phyloP scores from a whole-genome alignment of 2,329 filamentous ascomycete genomes.

The Dactylellina haptotyla region DNA sequence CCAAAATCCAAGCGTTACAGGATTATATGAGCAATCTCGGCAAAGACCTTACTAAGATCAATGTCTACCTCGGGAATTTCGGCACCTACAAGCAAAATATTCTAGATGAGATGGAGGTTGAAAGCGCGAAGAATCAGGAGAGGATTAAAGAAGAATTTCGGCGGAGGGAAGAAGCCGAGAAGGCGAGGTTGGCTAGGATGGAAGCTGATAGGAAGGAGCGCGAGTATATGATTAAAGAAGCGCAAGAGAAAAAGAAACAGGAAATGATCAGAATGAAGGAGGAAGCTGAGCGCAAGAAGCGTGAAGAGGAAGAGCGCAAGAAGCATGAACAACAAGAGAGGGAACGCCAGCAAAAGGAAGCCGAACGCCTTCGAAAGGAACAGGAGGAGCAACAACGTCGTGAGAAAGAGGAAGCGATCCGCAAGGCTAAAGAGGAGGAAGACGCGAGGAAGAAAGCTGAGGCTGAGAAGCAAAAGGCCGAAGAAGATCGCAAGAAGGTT shows the following conservation, averaged over 20 bases:
- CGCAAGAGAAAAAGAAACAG: conserved; percentile 9
- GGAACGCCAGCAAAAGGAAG: not conserved
- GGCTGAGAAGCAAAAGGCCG: not conserved
- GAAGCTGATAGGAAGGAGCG: conserved; percentile 2
- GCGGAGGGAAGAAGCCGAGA: not conserved
- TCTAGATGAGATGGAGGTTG: not conserved
- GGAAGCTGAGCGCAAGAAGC: conserved; percentile 15
- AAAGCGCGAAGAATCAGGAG: conserved; percentile 2
- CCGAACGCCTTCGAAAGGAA: not conserved
- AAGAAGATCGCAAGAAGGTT: not conserved
- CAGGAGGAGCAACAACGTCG: not conserved
- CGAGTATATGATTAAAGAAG: conserved; percentile 9
- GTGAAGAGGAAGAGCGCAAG: conserved; percentile 17
- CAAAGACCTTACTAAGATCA: not conserved
- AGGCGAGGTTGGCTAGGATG: not conserved
- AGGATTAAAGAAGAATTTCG: conserved; percentile 1
- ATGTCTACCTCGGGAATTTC: not conserved
- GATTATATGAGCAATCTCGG: not conserved
- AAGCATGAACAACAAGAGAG: conserved; percentile 7
- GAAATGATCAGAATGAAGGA: conserved; percentile 5
- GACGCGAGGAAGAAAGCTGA: not conserved
- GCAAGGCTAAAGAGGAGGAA: conserved; percentile 8
- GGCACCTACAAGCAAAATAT: not conserved
- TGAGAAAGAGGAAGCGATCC: not conserved
- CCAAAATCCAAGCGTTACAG: not conserved